A percentile compares a stretch with the other conserved stretches of the same genome.
phyloP scores from a whole-genome alignment of 2,329 filamentous ascomycete genomes.

The Colletotrichum sp. region DNA sequence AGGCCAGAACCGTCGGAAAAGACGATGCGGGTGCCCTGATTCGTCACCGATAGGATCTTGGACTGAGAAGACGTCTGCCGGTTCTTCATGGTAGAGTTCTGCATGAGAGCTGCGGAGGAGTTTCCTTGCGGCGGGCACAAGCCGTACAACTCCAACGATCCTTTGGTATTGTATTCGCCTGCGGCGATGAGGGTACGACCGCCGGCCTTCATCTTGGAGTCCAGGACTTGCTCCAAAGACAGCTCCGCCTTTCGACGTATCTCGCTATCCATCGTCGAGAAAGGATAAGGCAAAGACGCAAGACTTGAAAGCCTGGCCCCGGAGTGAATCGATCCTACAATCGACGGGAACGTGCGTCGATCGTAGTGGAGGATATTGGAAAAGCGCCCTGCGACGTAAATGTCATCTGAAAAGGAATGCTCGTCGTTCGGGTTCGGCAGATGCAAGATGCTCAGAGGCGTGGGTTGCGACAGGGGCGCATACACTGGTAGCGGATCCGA shows the following conservation, averaged over 20 bases:
- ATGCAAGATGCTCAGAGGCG: slow-evolving; percentile 83
- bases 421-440: slow-evolving; percentile 61
- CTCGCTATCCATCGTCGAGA: slow-evolving; percentile 67
- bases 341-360: slow-evolving; percentile 78
- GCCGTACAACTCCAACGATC: slow-evolving; percentile 87
- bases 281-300: slow-evolving; percentile 71
- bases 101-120: slow-evolving; percentile 26
- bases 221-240: slow-evolving; percentile 57
- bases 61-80: slow-evolving; percentile 82
- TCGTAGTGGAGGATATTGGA: slow-evolving; percentile 90
- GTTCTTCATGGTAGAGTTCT: slow-evolving; percentile 69
- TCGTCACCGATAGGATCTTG: slow-evolving; percentile 80
- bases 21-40: slow-evolving; percentile 82
- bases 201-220: slow-evolving; percentile 55
- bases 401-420: slow-evolving; percentile 72
- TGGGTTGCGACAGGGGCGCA: slow-evolving; percentile 78
- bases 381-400: slow-evolving; percentile 89
- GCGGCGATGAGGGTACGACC: slow-evolving; percentile 79
- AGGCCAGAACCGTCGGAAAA: slow-evolving; percentile 85
- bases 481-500: slow-evolving; percentile 62
- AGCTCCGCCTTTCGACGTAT: slow-evolving; percentile 60
- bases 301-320: slow-evolving; percentile 81
- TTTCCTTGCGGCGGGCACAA: slow-evolving; percentile 39
- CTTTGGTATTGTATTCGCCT: slow-evolving; percentile 91
- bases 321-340: slow-evolving; percentile 82